Conservation (phyloP, 345 rosid genomes). For the Anacardium occidentale region DNA sequence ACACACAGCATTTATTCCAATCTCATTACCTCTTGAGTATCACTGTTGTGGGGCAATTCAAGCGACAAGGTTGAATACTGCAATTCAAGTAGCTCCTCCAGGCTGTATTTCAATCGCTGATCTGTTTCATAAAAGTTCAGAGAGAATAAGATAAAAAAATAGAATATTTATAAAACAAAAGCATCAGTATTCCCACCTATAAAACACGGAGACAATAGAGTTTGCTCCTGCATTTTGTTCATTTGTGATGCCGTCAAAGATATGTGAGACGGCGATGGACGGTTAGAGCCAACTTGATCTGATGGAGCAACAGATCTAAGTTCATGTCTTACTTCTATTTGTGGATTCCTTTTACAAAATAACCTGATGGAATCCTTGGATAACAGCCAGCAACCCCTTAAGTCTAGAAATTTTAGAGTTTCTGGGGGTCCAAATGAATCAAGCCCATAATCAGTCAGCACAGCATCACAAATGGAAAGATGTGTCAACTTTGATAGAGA, state of each 20-base stretch:
- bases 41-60: constrained; percentile 4
- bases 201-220: constrained; percentile 34
- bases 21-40: not conserved
- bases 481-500: constrained; percentile 53
- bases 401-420: constrained; percentile 54
- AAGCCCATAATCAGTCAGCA: constrained; percentile 65
- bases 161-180: not conserved
- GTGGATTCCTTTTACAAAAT: constrained; percentile 53
- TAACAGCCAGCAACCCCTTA: constrained; percentile 92
- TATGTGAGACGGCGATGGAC: constrained; percentile 28
- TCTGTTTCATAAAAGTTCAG: constrained; percentile 38
- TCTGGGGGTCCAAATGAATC: constrained; percentile 55
- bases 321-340: constrained; percentile 59
- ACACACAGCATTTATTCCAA: not conserved
- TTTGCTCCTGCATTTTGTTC: constrained; percentile 24
- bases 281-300: constrained; percentile 23
- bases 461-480: constrained; percentile 61
- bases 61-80: constrained; percentile 44
- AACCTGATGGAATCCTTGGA: constrained; percentile 43
- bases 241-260: constrained; percentile 20
- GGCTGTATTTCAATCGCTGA: constrained; percentile 74
- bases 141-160: not conserved
- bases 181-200: constrained; percentile 30
- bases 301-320: constrained; percentile 24
- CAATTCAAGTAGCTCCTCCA: constrained; percentile 60